Percentiles rank a stretch among this genome's conserved stretches.
These are phyloP conservation scores for Lathyrus oleraceus DNA, from an alignment of 306 rosid species.

Conservation along the genomic window DNA sequence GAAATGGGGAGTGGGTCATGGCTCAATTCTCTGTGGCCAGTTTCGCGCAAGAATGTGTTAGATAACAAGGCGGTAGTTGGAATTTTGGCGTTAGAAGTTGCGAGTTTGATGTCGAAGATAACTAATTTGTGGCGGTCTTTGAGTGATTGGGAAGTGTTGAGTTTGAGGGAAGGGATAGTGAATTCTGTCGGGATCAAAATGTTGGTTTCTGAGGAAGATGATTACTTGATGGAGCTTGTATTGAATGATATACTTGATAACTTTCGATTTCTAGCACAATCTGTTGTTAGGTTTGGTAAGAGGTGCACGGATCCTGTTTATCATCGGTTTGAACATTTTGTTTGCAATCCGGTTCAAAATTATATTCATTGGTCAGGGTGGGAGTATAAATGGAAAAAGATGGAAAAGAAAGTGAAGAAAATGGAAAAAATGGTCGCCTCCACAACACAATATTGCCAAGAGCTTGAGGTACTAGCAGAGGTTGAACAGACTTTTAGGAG, in stretches of 20 bases:
- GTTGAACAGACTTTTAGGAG: slow-evolving; percentile 78
- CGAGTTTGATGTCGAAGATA: slow-evolving; percentile 73
- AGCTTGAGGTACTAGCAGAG: slow-evolving; percentile 74
- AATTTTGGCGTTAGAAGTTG: slow-evolving; percentile 71
- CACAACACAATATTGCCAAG: slow-evolving; percentile 62
- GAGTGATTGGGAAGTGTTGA: slow-evolving; percentile 58
- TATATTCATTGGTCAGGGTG: slow-evolving; percentile 66
- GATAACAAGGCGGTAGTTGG: slow-evolving; percentile 67
- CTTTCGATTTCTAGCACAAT: slow-evolving; percentile 55
- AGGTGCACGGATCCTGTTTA: slow-evolving; percentile 68
- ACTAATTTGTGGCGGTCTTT: slow-evolving; percentile 73
- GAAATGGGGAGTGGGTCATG: slow-evolving; percentile 55
- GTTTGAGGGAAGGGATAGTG: slow-evolving; percentile 55
- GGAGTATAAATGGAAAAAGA: slow-evolving; percentile 75
- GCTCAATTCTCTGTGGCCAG: slow-evolving; percentile 58
- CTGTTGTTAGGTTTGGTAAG: slow-evolving; percentile 71
- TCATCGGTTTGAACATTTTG: slow-evolving; percentile 61
- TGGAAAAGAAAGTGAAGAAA: slow-evolving; percentile 85
- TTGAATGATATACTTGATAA: slow-evolving; percentile 73
- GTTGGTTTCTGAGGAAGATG: slow-evolving; percentile 66
- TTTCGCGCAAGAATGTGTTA: slow-evolving; percentile 51
- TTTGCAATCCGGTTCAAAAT: slow-evolving; percentile 54
- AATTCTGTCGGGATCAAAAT: slow-evolving; percentile 61
- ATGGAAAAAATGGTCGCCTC: slow-evolving; percentile 68
- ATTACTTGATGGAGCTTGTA: slow-evolving; percentile 64